Evolutionary conservation across 306 rosid genomes (phyloP).

Genomic region (Hippophae rhamnoides): DNA sequence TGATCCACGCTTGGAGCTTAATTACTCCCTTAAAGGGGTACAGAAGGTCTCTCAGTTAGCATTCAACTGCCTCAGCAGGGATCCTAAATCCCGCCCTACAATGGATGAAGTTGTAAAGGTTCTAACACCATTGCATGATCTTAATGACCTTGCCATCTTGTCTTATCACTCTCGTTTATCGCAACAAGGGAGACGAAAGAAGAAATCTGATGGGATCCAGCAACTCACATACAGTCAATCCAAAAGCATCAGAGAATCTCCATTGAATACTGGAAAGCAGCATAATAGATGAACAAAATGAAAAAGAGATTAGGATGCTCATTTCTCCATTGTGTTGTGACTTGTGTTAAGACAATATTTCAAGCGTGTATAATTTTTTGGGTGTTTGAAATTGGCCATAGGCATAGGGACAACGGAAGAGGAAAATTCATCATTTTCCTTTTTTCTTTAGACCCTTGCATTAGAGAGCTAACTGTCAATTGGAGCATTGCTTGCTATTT

Average conservation of each 20-base stretch:
- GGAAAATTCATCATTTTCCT: constrained; percentile 35
- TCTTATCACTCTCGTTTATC: constrained; percentile 65
- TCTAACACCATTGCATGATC: constrained; percentile 71
- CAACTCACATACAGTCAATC: constrained; percentile 58
- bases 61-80: constrained; percentile 69
- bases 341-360: constrained; percentile 41
- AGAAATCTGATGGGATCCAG: constrained; percentile 63
- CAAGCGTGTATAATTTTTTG: constrained; percentile 41
- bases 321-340: constrained; percentile 29
- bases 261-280: constrained; percentile 65
- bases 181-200: constrained; percentile 76
- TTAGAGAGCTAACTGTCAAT: constrained; percentile 48
- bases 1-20: constrained; percentile 81
- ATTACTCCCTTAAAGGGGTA: constrained; percentile 75
- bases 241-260: constrained; percentile 68
- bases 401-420: constrained; percentile 42
- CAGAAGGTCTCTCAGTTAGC: constrained; percentile 89
- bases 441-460: constrained; percentile 18
- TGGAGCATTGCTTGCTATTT: constrained; percentile 36
- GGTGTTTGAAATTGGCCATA: constrained; percentile 36
- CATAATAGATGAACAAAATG: constrained; percentile 31
- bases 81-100: constrained; percentile 73
- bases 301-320: constrained; percentile 28
- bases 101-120: constrained; percentile 90
- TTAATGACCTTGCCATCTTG: constrained; percentile 72